Base-by-base conservation (phyloP, 1,284 basidiomycete species). In the Trichosporon faecale region DNA sequence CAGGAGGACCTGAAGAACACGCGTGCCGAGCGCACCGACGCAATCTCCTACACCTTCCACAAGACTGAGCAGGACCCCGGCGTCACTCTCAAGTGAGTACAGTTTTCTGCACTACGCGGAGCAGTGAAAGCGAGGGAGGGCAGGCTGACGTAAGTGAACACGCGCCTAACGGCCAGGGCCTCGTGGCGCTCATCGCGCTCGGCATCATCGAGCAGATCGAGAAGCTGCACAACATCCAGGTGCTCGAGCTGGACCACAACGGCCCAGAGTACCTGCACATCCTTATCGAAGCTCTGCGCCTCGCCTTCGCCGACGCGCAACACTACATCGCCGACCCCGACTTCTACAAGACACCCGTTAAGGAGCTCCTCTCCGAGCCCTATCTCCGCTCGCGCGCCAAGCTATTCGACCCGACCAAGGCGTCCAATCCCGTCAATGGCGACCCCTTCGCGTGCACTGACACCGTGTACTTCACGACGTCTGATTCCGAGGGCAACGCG, bases 151-250 rank as follows among this genome's bases (percentile, higher is more conserved):
- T 44, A 44, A 76, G 6, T 1, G 63, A 94, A 89, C 95, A 93
- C 77, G 94, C 94, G 5, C 94, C 94, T 0, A 97, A 96, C 79
- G 94, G 95, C 11, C 95, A 97, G 88, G 95, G 92, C 82, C 88
- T 98, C n/a, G 94, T 93, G 0, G 93, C 95, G 0, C 87, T 98
- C 3, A 85, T 98, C 64, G 93, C 94, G 5, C 86, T 98, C 9
- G 95, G 95, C 0, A 94, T 99, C 68, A 85, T 99, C 60, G 95
- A 98, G 77, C 89, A 88, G 33, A 87, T 96, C 25, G 91, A 96
- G 82, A 88, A 88, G 66, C 87, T 90, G 77, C 90, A 91, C 2
- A 88, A 89, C 69, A 87, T 91, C 33, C 87, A 87, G 69, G 83
- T 98, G 1, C 82, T 90, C 25, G 88, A 92, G 73, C 86, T 95